Evolutionary conservation across 31 red algal species (phyloP).

Genomic region (Pterothamnion heteromorphum): DNA sequence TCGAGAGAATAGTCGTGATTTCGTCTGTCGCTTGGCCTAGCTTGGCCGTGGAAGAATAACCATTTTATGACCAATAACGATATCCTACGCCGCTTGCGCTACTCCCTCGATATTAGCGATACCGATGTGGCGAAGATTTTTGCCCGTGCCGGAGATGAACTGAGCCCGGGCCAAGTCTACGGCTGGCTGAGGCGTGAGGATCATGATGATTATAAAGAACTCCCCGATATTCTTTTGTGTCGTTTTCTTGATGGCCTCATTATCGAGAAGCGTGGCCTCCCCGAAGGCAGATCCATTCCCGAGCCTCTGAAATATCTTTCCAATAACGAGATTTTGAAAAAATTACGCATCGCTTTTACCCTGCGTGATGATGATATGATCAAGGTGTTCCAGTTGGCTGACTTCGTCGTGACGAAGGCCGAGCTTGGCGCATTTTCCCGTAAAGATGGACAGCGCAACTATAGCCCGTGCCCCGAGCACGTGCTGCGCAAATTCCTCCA

Average conservation of each 20-base stretch:
- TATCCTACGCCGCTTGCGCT: background rate
- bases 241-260: constrained; percentile 6
- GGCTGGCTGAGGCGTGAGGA: background rate
- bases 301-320: background rate
- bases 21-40: too few species aligned
- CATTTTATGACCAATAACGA: constrained; percentile 33
- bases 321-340: background rate
- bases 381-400: background rate
- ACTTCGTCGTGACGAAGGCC: background rate
- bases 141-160: background rate
- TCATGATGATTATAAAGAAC: background rate
- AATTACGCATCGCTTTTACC: background rate
- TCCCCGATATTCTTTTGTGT: background rate
- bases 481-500: background rate
- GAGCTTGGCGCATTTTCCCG: background rate
- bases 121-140: background rate
- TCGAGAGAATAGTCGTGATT: too few species aligned
- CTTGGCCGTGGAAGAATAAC: too few species aligned
- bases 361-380: background rate
- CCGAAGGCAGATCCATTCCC: background rate
- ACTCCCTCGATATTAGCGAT: background rate
- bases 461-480: background rate
- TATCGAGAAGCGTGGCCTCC: background rate
- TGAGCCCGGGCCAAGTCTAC: background rate
- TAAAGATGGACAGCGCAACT: background rate